Conservation (phyloP, 257 asterid genomes). For the Primulina huaijiensis region DNA sequence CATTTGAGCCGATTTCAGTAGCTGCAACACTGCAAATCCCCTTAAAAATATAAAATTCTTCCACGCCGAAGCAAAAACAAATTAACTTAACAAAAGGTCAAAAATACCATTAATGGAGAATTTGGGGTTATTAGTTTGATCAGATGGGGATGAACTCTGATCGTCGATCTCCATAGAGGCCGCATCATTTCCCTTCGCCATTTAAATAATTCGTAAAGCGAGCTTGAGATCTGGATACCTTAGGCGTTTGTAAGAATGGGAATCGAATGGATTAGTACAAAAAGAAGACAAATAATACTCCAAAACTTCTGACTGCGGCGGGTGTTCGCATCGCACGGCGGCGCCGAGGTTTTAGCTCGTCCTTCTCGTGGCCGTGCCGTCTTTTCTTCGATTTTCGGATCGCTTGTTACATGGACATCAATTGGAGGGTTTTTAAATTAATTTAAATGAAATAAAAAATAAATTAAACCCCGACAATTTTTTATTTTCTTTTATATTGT, state of each 20-base stretch:
- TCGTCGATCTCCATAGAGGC: conserved; percentile 76
- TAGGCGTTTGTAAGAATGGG: not conserved
- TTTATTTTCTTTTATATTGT: too few relatives aligned
- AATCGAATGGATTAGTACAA: not conserved
- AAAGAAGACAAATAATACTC: not conserved
- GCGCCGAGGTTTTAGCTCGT: not conserved
- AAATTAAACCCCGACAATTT: too few relatives aligned
- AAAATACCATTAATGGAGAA: conserved; percentile 73
- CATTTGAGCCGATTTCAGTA: conserved; percentile 92
- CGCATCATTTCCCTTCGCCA: conserved; percentile 56
- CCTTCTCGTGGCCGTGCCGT: not conserved
- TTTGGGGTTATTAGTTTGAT: conserved; percentile 61
- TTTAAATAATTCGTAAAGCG: conserved; percentile 18
- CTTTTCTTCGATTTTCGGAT: not conserved
- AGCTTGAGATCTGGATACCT: conserved; percentile 31
- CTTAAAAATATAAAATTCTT: conserved; percentile 15
- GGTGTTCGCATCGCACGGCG: not conserved
- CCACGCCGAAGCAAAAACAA: conserved; percentile 1
- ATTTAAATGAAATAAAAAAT: too few relatives aligned
- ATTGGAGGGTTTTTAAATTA: too few relatives aligned
- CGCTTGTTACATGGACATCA: not conserved
- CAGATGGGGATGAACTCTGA: conserved; percentile 39
- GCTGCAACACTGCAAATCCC: conserved; percentile 68
- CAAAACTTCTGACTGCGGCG: not conserved
- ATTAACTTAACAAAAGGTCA: not conserved